phyloP scores from a whole-genome alignment of 352 stramenopile species.

The Discostella stelligera region DNA sequence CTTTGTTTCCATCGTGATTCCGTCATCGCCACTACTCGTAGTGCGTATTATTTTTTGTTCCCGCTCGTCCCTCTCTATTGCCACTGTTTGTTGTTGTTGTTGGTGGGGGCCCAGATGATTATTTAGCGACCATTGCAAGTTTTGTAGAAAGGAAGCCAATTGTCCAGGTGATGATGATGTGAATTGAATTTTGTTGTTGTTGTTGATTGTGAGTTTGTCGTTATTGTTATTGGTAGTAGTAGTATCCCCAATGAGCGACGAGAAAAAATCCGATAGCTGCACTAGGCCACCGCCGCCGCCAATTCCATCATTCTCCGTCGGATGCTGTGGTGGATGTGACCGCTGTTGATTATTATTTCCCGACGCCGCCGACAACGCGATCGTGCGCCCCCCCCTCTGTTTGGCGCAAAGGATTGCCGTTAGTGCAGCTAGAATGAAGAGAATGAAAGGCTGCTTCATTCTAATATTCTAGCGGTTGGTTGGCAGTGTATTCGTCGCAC shows the following conservation, averaged over 20 bases:
- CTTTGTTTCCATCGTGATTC: constrained; percentile 6
- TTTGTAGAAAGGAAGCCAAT: constrained; percentile 18
- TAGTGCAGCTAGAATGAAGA: constrained; percentile 13
- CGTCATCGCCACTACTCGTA: not conserved
- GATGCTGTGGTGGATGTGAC: too few relatives aligned
- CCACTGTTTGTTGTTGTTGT: constrained; percentile 1
- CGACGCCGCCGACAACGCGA: constrained; percentile 3
- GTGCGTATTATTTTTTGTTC: too few relatives aligned
- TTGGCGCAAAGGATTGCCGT: constrained; percentile 1
- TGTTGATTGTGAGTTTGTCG: not conserved
- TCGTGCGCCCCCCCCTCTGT: not conserved
- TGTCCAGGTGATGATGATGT: constrained; percentile 6
- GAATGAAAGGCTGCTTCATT: constrained; percentile 4
- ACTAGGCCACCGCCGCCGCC: not conserved
- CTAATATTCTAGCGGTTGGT: too few relatives aligned
- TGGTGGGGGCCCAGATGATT: not conserved
- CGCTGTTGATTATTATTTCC: not conserved
- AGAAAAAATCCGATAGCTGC: constrained; percentile 14
- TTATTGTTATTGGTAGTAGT: constrained; percentile 6
- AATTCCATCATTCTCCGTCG: constrained; percentile 3
- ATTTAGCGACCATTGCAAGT: constrained; percentile 15
- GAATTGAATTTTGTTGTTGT: not conserved
- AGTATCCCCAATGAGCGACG: constrained; percentile 4
- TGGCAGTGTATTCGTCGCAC: too few relatives aligned
- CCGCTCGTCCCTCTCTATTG: not conserved